Base-by-base conservation (phyloP, 768 basidiomycete genomes). In the Tricholoma saponaceum region DNA sequence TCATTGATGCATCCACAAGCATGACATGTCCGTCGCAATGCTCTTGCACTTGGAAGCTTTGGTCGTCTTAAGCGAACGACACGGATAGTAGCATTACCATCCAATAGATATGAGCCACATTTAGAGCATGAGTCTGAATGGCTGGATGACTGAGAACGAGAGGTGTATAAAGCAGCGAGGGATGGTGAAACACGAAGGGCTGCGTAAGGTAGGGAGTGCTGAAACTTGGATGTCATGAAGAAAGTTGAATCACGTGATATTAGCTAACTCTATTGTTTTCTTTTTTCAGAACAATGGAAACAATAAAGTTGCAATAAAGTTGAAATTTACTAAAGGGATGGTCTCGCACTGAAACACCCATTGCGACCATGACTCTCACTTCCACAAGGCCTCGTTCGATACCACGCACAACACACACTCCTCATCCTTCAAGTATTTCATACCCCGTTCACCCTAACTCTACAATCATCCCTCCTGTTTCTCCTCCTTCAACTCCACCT, bases 81-180 rank as follows among this genome's bases (percentile, higher is more conserved):
- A 56, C 73, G 65, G 47, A 74, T 66, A 58, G 68, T 63, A 37
- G 72, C 74, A 57, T 75, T 65, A 60, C 76, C 77, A 55, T 72
- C 66, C 54, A 79, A 71, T 18, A 79, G 72, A 58, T 76, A 76
- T 9, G 76, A 64, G 30, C 86, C 87, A 62, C 89, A 90, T 69
- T 69, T 75, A 4, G 68, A 47, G 66, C 86, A 90, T 22, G 70
- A 68, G 43, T 62, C 50, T 33, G 66, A 28, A 43, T 58, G 58
- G 44, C 69, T 67, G 50, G 73, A 52, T 14, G 50, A 67, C 13
- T 57, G 71, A 16, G 71, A 70, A 49, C 82, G 78, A 13, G 73
- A 64, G 0, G 78, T 69, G 66, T 90, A 87, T 26, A 87, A 73
- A 37, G 89, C 87, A 13, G 89, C 80, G 50, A 91, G 80, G 32